These are phyloP conservation scores for Durotheca rogersii DNA, from an alignment of 495 filamentous ascomycete species.

Conservation along the genomic window DNA sequence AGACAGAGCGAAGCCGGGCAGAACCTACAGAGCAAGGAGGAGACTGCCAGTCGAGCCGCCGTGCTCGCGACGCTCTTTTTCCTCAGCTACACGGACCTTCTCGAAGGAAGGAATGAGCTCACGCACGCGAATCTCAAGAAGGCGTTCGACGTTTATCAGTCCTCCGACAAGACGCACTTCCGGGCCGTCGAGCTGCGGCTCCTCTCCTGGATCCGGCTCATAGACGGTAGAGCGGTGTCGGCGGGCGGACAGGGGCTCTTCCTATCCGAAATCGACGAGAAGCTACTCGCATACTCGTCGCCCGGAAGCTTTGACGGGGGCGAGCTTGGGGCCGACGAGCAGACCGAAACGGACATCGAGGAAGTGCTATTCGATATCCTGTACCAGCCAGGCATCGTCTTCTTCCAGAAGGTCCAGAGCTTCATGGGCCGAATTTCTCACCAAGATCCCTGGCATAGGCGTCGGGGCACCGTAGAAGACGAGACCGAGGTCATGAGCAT, in stretches of 20 bases:
- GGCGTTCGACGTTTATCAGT: conserved; percentile 23
- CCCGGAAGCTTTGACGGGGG: conserved; percentile 18
- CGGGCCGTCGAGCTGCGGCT: conserved; percentile 31
- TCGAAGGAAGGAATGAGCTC: conserved; percentile 25
- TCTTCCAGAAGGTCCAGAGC: conserved; percentile 42
- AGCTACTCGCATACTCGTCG: conserved; percentile 19
- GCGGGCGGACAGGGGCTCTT: conserved; percentile 45
- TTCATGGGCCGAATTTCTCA: conserved; percentile 40
- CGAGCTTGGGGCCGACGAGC: conserved; percentile 6
- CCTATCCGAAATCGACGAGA: conserved; percentile 34
- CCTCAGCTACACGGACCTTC: conserved; percentile 34
- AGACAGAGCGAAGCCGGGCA: conserved; percentile 2
- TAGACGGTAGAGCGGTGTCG: conserved; percentile 42
- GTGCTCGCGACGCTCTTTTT: conserved; percentile 38
- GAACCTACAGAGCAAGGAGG: conserved; percentile 1
- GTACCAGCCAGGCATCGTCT: conserved; percentile 36
- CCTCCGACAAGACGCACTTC: conserved; percentile 24
- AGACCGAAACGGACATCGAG: conserved; percentile 32
- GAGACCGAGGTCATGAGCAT: conserved; percentile 43
- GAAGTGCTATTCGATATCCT: conserved; percentile 37
- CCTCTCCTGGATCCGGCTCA: conserved; percentile 41
- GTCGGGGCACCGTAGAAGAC: conserved; percentile 40
- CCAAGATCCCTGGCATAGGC: conserved; percentile 41
- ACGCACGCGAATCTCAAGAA: conserved; percentile 33
- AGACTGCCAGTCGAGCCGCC: conserved; percentile 2